Evolutionary conservation across 306 rosid species (phyloP).

Genomic region (Begonia loranthoides): DNA sequence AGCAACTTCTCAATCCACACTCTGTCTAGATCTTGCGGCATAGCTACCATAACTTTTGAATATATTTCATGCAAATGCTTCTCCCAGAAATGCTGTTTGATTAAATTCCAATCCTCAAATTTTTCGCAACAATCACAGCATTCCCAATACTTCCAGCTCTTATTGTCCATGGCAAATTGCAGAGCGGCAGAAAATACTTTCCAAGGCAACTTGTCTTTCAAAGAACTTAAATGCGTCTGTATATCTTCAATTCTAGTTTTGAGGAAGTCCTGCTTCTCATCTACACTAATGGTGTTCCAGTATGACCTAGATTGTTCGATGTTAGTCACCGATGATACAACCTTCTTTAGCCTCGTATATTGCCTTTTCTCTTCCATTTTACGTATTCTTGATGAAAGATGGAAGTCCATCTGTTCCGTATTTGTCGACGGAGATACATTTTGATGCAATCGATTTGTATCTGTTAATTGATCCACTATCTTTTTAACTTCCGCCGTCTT

Average conservation of each 20-base stretch:
- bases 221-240: not conserved
- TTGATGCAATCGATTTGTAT: too few relatives aligned
- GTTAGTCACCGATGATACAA: not conserved
- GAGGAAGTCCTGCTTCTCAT: not conserved
- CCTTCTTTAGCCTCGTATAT: not conserved
- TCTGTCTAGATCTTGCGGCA: not conserved
- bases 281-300: not conserved
- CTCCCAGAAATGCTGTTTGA: not conserved
- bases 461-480: too few relatives aligned
- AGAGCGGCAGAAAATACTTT: not conserved
- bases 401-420: not conserved
- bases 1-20: not conserved
- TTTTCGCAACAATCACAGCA: not conserved
- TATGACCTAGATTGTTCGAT: not conserved
- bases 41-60: not conserved
- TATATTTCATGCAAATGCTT: not conserved
- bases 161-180: not conserved
- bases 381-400: not conserved
- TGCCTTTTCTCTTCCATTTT: not conserved
- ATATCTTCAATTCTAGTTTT: conserved; percentile 1
- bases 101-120: not conserved
- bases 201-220: not conserved
- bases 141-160: not conserved
- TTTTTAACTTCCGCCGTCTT: too few relatives aligned
- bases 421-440: not conserved